Conservation (phyloP, 371 early-diverging fungal genomes). For the Amoeboaphelidium occidentale region DNA sequence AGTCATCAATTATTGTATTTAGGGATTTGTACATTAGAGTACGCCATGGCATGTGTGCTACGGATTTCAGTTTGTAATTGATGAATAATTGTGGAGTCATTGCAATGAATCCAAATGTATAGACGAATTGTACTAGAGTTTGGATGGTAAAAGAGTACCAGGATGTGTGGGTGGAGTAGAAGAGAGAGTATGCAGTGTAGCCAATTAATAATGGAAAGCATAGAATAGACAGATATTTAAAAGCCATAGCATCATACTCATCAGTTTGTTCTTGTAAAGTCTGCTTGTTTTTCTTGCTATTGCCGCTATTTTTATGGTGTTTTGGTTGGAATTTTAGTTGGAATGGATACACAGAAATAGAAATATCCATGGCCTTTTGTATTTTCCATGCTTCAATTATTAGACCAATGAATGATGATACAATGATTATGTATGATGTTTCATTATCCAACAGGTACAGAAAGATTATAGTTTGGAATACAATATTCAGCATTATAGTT, state of each 20-base stretch:
- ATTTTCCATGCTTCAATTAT: conserved; percentile 74
- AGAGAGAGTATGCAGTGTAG: conserved; percentile 57
- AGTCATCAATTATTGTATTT: conserved; percentile 78
- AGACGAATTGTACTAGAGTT: conserved; percentile 55
- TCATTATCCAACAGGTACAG: conserved; percentile 73
- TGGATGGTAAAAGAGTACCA: conserved; percentile 77
- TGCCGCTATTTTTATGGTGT: conserved; percentile 34
- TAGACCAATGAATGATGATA: conserved; percentile 48
- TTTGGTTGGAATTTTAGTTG: conserved; percentile 16
- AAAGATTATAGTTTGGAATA: conserved; percentile 61
- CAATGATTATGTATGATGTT: conserved; percentile 63
- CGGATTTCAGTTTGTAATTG: conserved; percentile 68
- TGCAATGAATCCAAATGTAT: conserved; percentile 42
- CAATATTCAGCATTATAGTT: conserved; percentile 49
- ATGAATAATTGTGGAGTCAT: conserved; percentile 84
- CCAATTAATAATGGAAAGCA: conserved; percentile 51
- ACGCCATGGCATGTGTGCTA: conserved; percentile 81
- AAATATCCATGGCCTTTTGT: conserved; percentile 43
- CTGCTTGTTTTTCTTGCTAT: too few species aligned
- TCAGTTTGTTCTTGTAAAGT: too few species aligned
- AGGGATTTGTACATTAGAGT: conserved; percentile 72
- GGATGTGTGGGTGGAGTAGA: conserved; percentile 62
- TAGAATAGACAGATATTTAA: conserved; percentile 49
- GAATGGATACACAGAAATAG: conserved; percentile 21
- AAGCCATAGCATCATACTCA: conserved; percentile 60